Evolutionary conservation across 2,329 filamentous ascomycete species (phyloP), one percentile per base, ranked within the genome.

Genomic region (Aspergillus transmontanensis): DNA sequence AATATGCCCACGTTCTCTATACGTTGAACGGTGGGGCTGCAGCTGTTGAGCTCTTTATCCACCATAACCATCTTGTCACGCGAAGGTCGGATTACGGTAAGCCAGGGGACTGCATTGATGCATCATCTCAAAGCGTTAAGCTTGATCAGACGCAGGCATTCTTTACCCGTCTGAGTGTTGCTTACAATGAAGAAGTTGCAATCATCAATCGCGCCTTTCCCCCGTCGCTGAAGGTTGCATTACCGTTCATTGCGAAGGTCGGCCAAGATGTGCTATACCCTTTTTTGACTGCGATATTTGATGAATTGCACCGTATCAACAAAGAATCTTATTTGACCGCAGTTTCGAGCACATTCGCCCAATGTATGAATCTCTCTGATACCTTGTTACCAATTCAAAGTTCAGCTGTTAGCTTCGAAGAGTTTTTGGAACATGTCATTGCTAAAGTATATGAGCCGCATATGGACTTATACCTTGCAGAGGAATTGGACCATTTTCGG

Each of bases 381-480:
- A 89, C 89, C 0, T 79, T 97, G 7, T 84, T 87, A 57, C 86
- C 90, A 2, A 89, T 92, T 58, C 86, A 84, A 34, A 75, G 74
- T 30, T 87, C 87, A 0, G 82, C 84, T 21, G 79, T 86, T 34
- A 85, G 87, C 11, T 89, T 91, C 55, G 77, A 85, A 51, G 84
- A 88, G 11, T 87, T 89, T 68, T 85, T 90, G 16, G 89, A 89
- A 70, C 83, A 87, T 62, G 84, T 93, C 57, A 84, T 94, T 16
- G 81, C 89, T 19, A 86, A 85, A 66, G 88, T 93, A 0, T 98
- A 97, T 71, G 94, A 97, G 75, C 93, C 91, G 45, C 94, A 98
- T 74, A 84, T 98, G n/a, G 94, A 97, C 75, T 81, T 96, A 1
- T 99, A 98, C 75, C 83, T 99, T 19, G 89, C 93, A 66, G 94